A percentile compares a stretch with the other conserved stretches of the same genome.
These are phyloP conservation scores for Penicillium olsonii DNA, from an alignment of 2,329 filamentous ascomycete genomes.

Conservation along the genomic window DNA sequence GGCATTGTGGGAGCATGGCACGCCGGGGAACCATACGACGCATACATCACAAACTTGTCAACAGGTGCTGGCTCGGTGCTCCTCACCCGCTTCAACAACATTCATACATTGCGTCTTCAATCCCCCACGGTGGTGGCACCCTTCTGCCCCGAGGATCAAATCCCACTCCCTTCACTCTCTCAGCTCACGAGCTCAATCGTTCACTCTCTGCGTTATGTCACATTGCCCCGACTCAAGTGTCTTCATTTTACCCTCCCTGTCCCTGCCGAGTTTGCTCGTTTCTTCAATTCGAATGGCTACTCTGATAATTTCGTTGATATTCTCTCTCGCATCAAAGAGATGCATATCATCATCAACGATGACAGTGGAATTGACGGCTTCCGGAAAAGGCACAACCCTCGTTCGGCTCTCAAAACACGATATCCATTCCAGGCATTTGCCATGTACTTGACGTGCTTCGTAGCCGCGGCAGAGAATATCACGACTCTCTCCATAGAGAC, in stretches of 20 bases:
- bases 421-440: background rate
- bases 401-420: background rate
- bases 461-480: background rate
- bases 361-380: background rate
- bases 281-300: background rate
- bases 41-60: background rate
- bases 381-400: background rate
- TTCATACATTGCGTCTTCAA: background rate
- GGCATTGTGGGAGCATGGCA: constrained; percentile 1
- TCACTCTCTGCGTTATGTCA: background rate
- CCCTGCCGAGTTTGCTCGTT: constrained; percentile 1
- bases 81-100: background rate
- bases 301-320: background rate
- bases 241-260: background rate
- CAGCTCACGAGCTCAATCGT: background rate
- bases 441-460: background rate
- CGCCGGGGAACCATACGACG: background rate
- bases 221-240: background rate
- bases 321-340: background rate
- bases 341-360: constrained; percentile 2
- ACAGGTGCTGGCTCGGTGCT: background rate
- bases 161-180: background rate
- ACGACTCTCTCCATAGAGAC: background rate
- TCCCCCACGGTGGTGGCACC: background rate
- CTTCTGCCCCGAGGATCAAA: background rate